These are phyloP conservation scores for Cyberlindnera lachancei DNA, from an alignment of 805 yeast species.

Conservation along the genomic window DNA sequence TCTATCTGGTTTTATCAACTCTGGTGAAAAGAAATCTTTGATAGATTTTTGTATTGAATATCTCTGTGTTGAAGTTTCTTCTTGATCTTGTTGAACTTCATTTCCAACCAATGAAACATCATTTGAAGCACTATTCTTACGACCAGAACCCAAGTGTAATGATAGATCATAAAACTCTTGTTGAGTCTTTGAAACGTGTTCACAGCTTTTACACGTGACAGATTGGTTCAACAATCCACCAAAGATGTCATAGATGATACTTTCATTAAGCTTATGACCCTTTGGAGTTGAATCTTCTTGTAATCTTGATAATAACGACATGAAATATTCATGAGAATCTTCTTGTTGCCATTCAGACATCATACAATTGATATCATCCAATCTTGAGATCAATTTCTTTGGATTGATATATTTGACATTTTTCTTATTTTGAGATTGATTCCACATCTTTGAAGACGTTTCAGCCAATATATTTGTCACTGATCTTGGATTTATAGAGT, in stretches of 20 bases:
- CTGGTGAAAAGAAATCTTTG: conserved; percentile 76
- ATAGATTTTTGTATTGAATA: conserved; percentile 73
- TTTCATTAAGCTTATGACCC: conserved; percentile 74
- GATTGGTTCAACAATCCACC: conserved; percentile 85
- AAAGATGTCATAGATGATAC: conserved; percentile 85
- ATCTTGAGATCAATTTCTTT: conserved; percentile 56
- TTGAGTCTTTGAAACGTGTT: conserved; percentile 74
- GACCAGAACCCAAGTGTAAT: conserved; percentile 45
- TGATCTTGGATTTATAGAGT: conserved; percentile 41
- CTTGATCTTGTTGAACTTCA: background rate
- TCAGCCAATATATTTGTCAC: conserved; percentile 65
- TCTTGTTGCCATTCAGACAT: conserved; percentile 98
- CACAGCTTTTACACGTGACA: conserved; percentile 77
- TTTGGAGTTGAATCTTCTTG: conserved; percentile 92
- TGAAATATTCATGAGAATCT: conserved; percentile 94
- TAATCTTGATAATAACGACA: conserved; percentile 80
- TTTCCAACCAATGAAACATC: conserved; percentile 7
- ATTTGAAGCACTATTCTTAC: conserved; percentile 15
- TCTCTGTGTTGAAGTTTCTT: conserved; percentile 24
- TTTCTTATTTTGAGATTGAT: conserved; percentile 30
- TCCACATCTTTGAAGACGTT: conserved; percentile 64
- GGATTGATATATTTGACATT: conserved; percentile 58
- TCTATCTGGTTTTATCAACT: conserved; percentile 61
- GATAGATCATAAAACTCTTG: conserved; percentile 94
- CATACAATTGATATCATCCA: conserved; percentile 87